These are phyloP conservation scores for Aspergillus quadrilineatus DNA, from an alignment of 2,329 filamentous ascomycete genomes.

Conservation along the genomic window DNA sequence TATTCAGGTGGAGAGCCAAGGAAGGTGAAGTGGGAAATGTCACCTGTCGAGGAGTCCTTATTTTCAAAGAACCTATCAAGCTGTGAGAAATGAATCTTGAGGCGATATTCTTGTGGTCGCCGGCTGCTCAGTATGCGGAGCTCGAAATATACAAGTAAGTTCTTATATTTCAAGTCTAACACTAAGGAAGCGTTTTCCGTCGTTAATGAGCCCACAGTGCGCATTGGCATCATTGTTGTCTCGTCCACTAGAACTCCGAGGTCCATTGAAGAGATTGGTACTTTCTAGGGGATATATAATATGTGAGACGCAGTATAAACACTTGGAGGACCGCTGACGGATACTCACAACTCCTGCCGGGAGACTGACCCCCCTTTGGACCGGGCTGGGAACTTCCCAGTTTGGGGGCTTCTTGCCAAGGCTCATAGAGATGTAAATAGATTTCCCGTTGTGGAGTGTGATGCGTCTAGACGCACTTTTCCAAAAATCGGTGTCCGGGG, in stretches of 20 bases:
- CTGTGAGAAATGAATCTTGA: constrained; percentile 48
- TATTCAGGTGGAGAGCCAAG: constrained; percentile 48
- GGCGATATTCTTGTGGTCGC: constrained; percentile 35
- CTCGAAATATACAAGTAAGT: constrained; percentile 49
- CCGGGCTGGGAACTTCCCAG: constrained; percentile 34
- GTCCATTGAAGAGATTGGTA: constrained; percentile 52
- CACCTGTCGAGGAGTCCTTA: constrained; percentile 17
- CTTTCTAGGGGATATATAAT: constrained; percentile 30
- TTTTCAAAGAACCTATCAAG: constrained; percentile 41
- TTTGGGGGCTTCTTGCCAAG: constrained; percentile 25
- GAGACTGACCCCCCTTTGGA: constrained; percentile 32
- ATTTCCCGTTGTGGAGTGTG: constrained; percentile 27
- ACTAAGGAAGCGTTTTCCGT: constrained; percentile 33
- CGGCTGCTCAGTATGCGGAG: constrained; percentile 27
- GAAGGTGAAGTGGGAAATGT: constrained; percentile 37
- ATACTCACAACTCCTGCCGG: constrained; percentile 38
- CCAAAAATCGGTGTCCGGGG: constrained; percentile 57
- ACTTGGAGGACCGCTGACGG: background rate
- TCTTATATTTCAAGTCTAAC: constrained; percentile 46
- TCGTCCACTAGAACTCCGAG: constrained; percentile 62
- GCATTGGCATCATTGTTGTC: constrained; percentile 60
- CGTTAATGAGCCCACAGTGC: constrained; percentile 37
- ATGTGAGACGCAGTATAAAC: background rate
- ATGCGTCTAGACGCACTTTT: constrained; percentile 25
- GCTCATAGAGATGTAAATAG: constrained; percentile 21